Evolutionary conservation across 2,329 filamentous ascomycete genomes (phyloP), one percentile per base, ranked within the genome.

Genomic region (Venturia oleaginea): DNA sequence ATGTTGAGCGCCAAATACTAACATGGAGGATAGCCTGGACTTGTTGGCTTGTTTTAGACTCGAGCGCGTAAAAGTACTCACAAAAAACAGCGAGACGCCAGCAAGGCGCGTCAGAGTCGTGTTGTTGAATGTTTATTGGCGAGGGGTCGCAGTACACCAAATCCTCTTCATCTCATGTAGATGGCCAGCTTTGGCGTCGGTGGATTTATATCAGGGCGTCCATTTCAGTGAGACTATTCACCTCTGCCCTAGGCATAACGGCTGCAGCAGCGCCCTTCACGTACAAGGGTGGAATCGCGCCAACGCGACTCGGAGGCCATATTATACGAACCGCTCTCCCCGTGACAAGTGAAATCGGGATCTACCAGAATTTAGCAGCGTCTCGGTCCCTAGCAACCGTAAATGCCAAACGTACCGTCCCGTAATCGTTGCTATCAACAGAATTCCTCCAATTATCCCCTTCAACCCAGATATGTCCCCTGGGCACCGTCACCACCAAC

Each of bases 381-480:
- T 11, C 43, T 59, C 62, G 8, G 11, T 7, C 19, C 22, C 15
- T 2, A 2, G 15, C 19, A 22, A 22, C 15, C 22, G 10, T 24
- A 10, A 6, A 17, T 27, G 17, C 17, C 30, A 37, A 24, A 67
- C 73, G 71, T 54, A 81, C 74, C 5, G 94, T 91, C 0, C 94
- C 94, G 75, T 95, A 97, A 15, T 86, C 86, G 76, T 96, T 96
- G 75, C 92, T 96, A 77, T 99, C 94, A 66, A 87, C 75, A 64
- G 85, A 91, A 70, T 84, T 84, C 61, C 83, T 81, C 69, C 84
- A 83, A 70, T 89, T 91, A 73, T 99, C 94, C 1, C 94, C 94
- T 74, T 97, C 93, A 0, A 99, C 86, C 94, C 94, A 99, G 34
- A 97, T 82, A 78, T 97, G 92, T 22, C 91, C 91, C 67, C 82